Base-by-base conservation (phyloP, 768 basidiomycete species). In the Lactarius psammicola region DNA sequence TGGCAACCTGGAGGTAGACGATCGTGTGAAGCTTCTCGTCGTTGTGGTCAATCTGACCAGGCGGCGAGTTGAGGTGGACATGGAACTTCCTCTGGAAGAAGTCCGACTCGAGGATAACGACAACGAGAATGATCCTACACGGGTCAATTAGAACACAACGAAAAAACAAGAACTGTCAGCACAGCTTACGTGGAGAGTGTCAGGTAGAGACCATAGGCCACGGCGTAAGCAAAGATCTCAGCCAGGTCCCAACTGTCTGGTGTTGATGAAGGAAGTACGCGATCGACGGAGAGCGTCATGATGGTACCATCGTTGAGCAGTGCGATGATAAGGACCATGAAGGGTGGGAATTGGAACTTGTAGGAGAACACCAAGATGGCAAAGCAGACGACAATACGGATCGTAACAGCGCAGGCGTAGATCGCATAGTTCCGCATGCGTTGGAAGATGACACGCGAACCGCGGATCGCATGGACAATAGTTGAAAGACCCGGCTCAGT, bases 361-460 rank as follows among this genome's bases (percentile, higher is more conserved):
- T 95, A 98, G 40, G 88, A 89, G 77, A 98, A 98, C 53, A 93
- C 92, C 75, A 98, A 83, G 80, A 97, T 88, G 68, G 94, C 87
- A 79, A 98, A 98, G 79, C 92, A 96, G 71, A 97, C 92, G 70
- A 98, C 95, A 77, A 98, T 96, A 89, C 95, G 95, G 79, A 97
- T 97, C 67, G 95, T 98, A 72, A 96, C 94, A 51, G 92, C 87
- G 75, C 93, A 95, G 36, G 92, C 92, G 76, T 94, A 95, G 81
- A 98, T 97, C 59, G 96, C 92, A 80, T 98, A 98, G 85, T 98
- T 98, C 73, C 96, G 82, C 96, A 98, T 98, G 80, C 96, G 92
- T 76, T 98, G 96, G 92, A 98, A 98, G 80, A 98, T 98, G 81
- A 97, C 80, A 82, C 96, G 95, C 38, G 96, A 97, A 68, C 94